Conservation (phyloP, 257 asterid genomes). For the Ilex asprella region DNA sequence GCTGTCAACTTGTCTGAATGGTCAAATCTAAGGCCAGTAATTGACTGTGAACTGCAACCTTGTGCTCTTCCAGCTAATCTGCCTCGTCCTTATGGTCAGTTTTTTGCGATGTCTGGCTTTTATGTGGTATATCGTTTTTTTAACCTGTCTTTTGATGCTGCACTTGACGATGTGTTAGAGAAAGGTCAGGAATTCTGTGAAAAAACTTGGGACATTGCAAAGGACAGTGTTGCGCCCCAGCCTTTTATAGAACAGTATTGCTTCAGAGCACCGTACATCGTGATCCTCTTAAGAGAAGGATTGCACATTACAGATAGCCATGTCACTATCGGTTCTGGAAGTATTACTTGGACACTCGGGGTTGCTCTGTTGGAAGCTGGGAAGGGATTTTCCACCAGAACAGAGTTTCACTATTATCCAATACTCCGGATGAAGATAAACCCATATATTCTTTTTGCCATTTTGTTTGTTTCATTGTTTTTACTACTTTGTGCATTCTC, state of each 20-base stretch:
- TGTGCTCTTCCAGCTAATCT: conserved; percentile 68
- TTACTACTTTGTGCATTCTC: conserved; percentile 51
- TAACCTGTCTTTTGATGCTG: conserved; percentile 31
- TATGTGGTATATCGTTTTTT: conserved; percentile 62
- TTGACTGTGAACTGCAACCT: conserved; percentile 77
- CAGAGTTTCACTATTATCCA: conserved; percentile 37
- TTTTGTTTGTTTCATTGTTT: conserved; percentile 57
- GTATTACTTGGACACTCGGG: conserved; percentile 97
- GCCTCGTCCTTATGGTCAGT: conserved; percentile 81
- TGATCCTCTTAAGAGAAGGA: conserved; percentile 81
- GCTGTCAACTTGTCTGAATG: conserved; percentile 84
- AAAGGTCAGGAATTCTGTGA: conserved; percentile 38
- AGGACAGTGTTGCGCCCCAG: conserved; percentile 77
- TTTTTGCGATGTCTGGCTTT: conserved; percentile 93
- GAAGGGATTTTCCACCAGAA: conserved; percentile 46
- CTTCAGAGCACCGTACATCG: conserved; percentile 87
- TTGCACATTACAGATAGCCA: conserved; percentile 68
- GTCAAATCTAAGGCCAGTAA: conserved; percentile 51
- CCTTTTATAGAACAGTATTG: conserved; percentile 97
- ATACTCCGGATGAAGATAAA: conserved; percentile 43
- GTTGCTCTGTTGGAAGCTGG: conserved; percentile 97
- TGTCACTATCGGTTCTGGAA: conserved; percentile 78
- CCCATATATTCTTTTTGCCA: conserved; percentile 36
- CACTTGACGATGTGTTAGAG: conserved; percentile 30
- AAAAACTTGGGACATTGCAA: conserved; percentile 62